phyloP scores from a whole-genome alignment of 2,329 filamentous ascomycete species.

The Aspergillus aculeatinus region DNA sequence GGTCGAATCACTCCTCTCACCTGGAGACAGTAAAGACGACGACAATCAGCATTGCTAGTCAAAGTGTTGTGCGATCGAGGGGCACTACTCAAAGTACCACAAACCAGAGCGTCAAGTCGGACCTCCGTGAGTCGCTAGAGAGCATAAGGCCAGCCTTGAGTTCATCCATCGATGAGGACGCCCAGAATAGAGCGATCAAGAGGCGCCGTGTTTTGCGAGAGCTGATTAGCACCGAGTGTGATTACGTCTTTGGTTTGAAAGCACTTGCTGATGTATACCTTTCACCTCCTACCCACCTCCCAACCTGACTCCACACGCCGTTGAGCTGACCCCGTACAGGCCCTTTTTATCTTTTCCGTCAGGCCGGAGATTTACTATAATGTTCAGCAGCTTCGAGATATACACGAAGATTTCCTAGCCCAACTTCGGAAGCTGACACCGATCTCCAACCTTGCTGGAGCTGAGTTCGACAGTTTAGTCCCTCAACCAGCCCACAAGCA shows the following conservation, averaged over 20 bases:
- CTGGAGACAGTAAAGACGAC: slow-evolving; percentile 79
- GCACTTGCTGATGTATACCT: slow-evolving; percentile 75
- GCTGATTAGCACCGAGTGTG: slow-evolving; percentile 79
- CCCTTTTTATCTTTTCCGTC: slow-evolving; percentile 72
- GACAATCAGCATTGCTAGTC: slow-evolving; percentile 72
- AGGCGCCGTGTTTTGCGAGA: slow-evolving; percentile 81
- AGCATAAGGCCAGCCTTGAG: slow-evolving; percentile 49
- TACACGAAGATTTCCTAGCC: slow-evolving; percentile 78
- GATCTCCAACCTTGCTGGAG: slow-evolving; percentile 48
- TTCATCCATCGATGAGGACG: slow-evolving; percentile 62
- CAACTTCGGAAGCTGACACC: slow-evolving; percentile 72
- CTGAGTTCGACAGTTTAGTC: slow-evolving; percentile 22
- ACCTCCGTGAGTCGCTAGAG: slow-evolving; percentile 64
- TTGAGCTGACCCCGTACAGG: slow-evolving; percentile 45
- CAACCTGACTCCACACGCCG: neutral
- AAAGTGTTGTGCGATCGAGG: slow-evolving; percentile 65
- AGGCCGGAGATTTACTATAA: slow-evolving; percentile 75
- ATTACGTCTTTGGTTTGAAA: slow-evolving; percentile 83
- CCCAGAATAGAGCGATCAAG: slow-evolving; percentile 70
- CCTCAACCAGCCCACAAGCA: slow-evolving; percentile 44
- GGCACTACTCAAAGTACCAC: slow-evolving; percentile 60
- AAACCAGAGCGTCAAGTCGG: slow-evolving; percentile 55
- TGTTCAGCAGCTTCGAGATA: slow-evolving; percentile 72
- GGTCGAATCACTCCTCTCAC: slow-evolving; percentile 76
- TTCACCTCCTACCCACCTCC: neutral